phyloP scores from a whole-genome alignment of 1,284 basidiomycete species.

The Naganishia sp. region DNA sequence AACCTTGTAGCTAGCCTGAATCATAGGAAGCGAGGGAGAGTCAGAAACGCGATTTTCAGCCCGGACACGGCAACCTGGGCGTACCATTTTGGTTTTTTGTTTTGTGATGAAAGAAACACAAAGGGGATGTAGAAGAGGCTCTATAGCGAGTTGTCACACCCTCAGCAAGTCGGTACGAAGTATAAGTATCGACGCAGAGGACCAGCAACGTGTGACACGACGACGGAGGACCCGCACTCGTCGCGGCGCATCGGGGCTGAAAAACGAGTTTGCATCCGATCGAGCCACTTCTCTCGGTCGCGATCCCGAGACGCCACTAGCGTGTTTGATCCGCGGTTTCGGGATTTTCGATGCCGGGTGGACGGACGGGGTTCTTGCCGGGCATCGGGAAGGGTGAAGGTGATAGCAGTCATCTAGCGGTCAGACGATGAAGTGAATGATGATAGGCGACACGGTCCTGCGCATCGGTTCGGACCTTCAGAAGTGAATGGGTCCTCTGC shows the following conservation, averaged over 20 bases:
- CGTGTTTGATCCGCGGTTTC: not conserved
- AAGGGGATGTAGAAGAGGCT: not conserved
- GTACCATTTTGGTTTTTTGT: constrained; percentile 23
- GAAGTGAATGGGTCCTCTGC: too few relatives aligned
- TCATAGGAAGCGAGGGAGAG: not conserved
- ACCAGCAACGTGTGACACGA: constrained; percentile 12
- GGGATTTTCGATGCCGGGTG: not conserved
- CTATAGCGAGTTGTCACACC: too few relatives aligned
- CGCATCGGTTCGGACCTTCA: too few relatives aligned
- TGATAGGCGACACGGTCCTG: too few relatives aligned
- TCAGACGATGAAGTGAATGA: too few relatives aligned
- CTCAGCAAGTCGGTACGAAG: too few relatives aligned
- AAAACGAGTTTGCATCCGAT: constrained; percentile 12
- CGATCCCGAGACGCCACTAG: not conserved
- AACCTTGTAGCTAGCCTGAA: constrained; percentile 47
- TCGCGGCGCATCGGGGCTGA: constrained; percentile 5
- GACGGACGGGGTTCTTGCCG: not conserved
- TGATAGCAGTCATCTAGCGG: too few relatives aligned
- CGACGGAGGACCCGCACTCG: not conserved
- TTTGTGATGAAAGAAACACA: constrained; percentile 21
- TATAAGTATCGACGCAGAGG: constrained; percentile 2
- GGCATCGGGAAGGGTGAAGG: too few relatives aligned
- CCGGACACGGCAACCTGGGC: constrained; percentile 19
- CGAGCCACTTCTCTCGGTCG: constrained; percentile 9
- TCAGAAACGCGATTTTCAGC: constrained; percentile 27